phyloP scores from a whole-genome alignment of 2,329 filamentous ascomycete genomes.

The Cladophialophora chaetospira region DNA sequence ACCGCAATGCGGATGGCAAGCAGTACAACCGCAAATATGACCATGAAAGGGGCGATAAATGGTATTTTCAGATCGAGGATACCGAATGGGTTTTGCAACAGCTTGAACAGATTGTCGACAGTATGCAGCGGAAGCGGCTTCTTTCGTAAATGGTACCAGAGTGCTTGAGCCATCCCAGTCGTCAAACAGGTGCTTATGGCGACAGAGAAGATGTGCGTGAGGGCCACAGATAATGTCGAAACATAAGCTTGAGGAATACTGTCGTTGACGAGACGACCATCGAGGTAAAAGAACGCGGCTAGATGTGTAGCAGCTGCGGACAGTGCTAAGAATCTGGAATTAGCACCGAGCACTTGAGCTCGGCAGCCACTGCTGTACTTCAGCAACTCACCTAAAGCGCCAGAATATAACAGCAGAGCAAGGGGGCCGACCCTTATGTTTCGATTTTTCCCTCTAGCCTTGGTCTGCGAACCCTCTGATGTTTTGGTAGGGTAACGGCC shows the following conservation, averaged over 20 bases:
- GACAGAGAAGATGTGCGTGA: not conserved
- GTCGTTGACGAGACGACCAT: not conserved
- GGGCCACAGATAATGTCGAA: not conserved
- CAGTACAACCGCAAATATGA: not conserved
- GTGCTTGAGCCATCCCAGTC: not conserved
- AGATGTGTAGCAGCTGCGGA: not conserved
- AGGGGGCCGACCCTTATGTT: not conserved
- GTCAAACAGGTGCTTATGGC: not conserved
- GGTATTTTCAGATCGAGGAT: not conserved
- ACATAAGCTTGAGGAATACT: not conserved
- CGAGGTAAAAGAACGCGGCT: not conserved
- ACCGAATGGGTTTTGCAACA: not conserved
- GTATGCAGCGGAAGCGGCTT: not conserved
- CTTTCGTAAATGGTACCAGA: not conserved
- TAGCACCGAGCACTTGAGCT: not conserved
- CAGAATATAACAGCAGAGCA: not conserved
- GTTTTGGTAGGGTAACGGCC: not conserved
- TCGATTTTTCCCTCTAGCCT: not conserved
- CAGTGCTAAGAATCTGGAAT: not conserved
- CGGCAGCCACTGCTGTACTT: not conserved
- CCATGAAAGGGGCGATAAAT: not conserved
- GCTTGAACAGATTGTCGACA: not conserved
- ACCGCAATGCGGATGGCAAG: not conserved
- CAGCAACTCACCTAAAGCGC: not conserved
- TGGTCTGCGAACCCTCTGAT: not conserved